phyloP scores from a whole-genome alignment of 371 early-diverging fungal species.

The Lichtheimia ramosa region DNA sequence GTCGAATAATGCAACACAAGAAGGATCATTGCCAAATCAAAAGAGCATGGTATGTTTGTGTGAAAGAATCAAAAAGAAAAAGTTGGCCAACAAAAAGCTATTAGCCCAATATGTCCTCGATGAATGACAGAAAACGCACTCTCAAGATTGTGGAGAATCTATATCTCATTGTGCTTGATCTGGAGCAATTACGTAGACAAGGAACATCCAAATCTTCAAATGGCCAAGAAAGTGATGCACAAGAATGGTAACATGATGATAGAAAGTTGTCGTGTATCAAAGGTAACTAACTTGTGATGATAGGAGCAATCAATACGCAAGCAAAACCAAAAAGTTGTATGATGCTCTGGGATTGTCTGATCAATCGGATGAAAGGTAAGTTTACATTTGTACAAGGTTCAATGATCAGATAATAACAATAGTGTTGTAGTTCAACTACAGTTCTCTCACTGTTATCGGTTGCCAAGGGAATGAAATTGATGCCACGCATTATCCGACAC shows the following conservation, averaged over 20 bases:
- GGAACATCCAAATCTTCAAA: slow-evolving; percentile 52
- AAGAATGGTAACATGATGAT: slow-evolving; percentile 49
- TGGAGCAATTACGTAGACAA: slow-evolving; percentile 82
- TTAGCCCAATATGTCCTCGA: slow-evolving; percentile 11
- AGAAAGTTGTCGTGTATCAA: neutral
- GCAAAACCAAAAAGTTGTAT: slow-evolving; percentile 63
- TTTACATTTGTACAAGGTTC: too few relatives aligned
- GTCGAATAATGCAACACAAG: slow-evolving; percentile 2
- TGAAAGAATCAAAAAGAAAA: slow-evolving; percentile 4
- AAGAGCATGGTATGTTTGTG: neutral
- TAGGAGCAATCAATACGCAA: slow-evolving; percentile 58
- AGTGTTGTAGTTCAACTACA: too few relatives aligned
- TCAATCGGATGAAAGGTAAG: slow-evolving; percentile 58
- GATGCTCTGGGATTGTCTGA: slow-evolving; percentile 59
- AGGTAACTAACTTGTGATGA: neutral
- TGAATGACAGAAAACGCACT: slow-evolving; percentile 57
- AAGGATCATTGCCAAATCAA: neutral
- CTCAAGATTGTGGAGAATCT: slow-evolving; percentile 78
- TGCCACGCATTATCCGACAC: slow-evolving; percentile 83
- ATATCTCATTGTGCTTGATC: slow-evolving; percentile 70
- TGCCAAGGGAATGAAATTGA: slow-evolving; percentile 83
- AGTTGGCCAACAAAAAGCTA: too few relatives aligned
- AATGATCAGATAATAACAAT: too few relatives aligned
- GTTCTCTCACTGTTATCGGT: slow-evolving; percentile 54
- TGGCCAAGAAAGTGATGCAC: slow-evolving; percentile 53